These are phyloP conservation scores for Pseudoneurospora amorphoporcata DNA, from an alignment of 495 filamentous ascomycete species.

Conservation along the genomic window DNA sequence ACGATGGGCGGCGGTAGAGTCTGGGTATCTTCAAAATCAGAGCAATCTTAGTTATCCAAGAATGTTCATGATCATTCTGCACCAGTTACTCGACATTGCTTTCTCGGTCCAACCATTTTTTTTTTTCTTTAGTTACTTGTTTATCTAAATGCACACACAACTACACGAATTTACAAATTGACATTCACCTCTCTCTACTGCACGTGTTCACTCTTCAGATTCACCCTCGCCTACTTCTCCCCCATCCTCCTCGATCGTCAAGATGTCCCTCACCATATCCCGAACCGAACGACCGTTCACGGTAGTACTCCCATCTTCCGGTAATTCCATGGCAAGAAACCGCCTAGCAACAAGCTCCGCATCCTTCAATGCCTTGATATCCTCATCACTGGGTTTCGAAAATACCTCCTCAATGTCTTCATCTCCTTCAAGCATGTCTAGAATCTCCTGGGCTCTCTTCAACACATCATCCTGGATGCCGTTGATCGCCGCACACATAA, in stretches of 20 bases:
- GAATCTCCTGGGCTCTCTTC: constrained; percentile 65
- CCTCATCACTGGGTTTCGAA: constrained; percentile 5
- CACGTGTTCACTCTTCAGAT: background rate
- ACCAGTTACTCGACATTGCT: background rate
- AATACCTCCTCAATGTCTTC: constrained; percentile 18
- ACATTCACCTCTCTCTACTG: background rate
- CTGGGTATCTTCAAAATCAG: background rate
- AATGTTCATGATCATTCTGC: background rate
- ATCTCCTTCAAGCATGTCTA: constrained; percentile 55
- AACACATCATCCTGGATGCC: constrained; percentile 66
- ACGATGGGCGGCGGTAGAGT: background rate
- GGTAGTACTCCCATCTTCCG: background rate
- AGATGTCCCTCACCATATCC: background rate
- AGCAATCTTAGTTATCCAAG: background rate
- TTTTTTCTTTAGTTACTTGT: too few species aligned
- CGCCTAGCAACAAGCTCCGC: constrained; percentile 10
- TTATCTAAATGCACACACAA: too few species aligned
- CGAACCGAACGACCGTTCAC: background rate
- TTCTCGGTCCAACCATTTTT: too few species aligned
- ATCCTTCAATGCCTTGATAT: constrained; percentile 1
- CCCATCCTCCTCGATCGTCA: background rate
- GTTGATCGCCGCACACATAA: constrained; percentile 74
- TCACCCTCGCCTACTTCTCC: background rate
- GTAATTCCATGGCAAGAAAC: constrained; percentile 11
- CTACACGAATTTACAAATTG: background rate